A percentile compares a stretch with the other conserved stretches of the same genome.
Conservation (phyloP, 1,139 yeast genomes). For the Geotrichum australiense region DNA sequence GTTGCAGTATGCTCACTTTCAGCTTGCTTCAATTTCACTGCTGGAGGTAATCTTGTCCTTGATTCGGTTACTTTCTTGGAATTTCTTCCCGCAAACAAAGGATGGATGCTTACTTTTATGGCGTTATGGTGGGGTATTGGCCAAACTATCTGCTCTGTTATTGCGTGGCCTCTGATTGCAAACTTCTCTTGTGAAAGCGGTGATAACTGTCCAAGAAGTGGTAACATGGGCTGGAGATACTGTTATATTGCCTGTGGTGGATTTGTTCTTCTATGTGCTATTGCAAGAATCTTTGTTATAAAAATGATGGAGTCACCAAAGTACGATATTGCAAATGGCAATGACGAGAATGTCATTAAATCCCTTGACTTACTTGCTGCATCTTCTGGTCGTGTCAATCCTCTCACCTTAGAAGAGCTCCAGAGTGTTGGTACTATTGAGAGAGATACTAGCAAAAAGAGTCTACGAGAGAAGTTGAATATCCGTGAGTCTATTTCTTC, state of each 20-base stretch:
- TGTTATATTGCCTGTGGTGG: conserved; percentile 49
- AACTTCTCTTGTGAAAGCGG: conserved; percentile 40
- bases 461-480: conserved; percentile 10
- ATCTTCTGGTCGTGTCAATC: conserved; percentile 22
- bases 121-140: conserved; percentile 62
- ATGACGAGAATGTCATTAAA: conserved; percentile 43
- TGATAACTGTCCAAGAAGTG: conserved; percentile 40
- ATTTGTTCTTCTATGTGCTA: conserved; percentile 45
- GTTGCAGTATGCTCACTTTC: conserved; percentile 46
- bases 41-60: conserved; percentile 55
- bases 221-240: conserved; percentile 58
- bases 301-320: conserved; percentile 53
- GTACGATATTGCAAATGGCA: conserved; percentile 45
- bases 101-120: conserved; percentile 49
- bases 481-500: background rate
- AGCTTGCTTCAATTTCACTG: conserved; percentile 30
- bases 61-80: conserved; percentile 58
- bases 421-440: conserved; percentile 36
- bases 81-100: conserved; percentile 47
- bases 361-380: conserved; percentile 25
- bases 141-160: conserved; percentile 47
- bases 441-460: conserved; percentile 13
- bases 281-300: conserved; percentile 43
- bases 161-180: conserved; percentile 53
- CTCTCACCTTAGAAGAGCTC: conserved; percentile 38